These are phyloP conservation scores for Candida nanaspora DNA, from an alignment of 805 yeast genomes.

Conservation along the genomic window DNA sequence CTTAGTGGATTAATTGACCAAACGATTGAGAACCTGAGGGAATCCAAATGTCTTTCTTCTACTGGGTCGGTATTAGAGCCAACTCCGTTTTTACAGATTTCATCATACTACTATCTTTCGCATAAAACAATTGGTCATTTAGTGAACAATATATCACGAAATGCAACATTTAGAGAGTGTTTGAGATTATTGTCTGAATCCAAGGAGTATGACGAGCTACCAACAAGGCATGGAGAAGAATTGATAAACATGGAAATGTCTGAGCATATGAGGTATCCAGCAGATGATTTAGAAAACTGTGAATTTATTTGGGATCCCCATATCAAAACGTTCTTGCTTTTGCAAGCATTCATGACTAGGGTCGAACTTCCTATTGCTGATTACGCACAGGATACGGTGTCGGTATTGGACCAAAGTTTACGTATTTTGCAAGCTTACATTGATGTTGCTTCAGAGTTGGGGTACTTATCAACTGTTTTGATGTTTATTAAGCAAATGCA, in stretches of 20 bases:
- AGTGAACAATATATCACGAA: conserved; percentile 40
- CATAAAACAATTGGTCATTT: conserved; percentile 79
- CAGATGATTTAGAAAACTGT: conserved; percentile 45
- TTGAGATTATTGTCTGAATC: conserved; percentile 53
- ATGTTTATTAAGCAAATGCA: conserved; percentile 67
- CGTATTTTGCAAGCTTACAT: conserved; percentile 91
- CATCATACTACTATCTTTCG: conserved; percentile 89
- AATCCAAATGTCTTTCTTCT: conserved; percentile 65
- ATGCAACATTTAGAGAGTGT: conserved; percentile 52
- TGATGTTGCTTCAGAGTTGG: conserved; percentile 83
- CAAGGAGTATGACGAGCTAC: conserved; percentile 78
- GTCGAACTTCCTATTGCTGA: conserved; percentile 89
- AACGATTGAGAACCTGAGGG: conserved; percentile 58
- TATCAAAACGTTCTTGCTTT: conserved; percentile 63
- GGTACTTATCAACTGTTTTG: conserved; percentile 56
- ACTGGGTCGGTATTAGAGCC: conserved; percentile 44
- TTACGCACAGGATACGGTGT: conserved; percentile 86
- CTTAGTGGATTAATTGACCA: conserved; percentile 60
- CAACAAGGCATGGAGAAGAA: conserved; percentile 90
- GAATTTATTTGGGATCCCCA: conserved; percentile 83
- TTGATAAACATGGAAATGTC: conserved; percentile 80
- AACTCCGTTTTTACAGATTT: conserved; percentile 76
- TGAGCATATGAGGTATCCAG: conserved; percentile 58
- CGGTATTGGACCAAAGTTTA: conserved; percentile 88
- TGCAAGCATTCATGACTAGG: conserved; percentile 67